Evolutionary conservation across 2,329 filamentous ascomycete genomes (phyloP).

Genomic region (Rhinocladiella similis): DNA sequence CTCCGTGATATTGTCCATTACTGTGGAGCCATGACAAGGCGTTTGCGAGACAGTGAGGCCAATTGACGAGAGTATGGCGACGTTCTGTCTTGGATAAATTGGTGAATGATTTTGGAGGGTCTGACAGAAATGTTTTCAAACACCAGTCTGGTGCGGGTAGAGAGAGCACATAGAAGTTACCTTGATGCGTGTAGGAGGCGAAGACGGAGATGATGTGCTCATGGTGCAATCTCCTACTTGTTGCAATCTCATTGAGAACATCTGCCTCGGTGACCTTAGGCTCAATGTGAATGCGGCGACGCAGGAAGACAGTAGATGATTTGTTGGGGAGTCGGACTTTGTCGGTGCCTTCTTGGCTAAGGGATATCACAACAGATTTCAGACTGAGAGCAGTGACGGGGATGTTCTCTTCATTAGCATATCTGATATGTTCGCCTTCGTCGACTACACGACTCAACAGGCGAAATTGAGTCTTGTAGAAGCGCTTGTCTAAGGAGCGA

Average conservation of each 20-base stretch:
- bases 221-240: constrained; percentile 41
- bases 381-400: constrained; percentile 57
- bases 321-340: constrained; percentile 39
- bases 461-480: constrained; percentile 61
- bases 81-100: constrained; percentile 42
- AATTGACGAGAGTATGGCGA: constrained; percentile 44
- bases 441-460: constrained; percentile 57
- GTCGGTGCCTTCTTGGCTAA: constrained; percentile 41
- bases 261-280: constrained; percentile 42
- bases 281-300: constrained; percentile 40
- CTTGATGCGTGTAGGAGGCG: constrained; percentile 45
- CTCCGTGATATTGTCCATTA: constrained; percentile 55
- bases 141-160: constrained; percentile 42
- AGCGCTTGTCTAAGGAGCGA: constrained; percentile 54
- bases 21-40: constrained; percentile 59
- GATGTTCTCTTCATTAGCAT: constrained; percentile 59
- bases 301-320: constrained; percentile 34
- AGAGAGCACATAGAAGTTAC: constrained; percentile 45
- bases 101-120: constrained; percentile 44
- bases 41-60: constrained; percentile 54
- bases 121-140: constrained; percentile 44
- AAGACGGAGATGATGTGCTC: constrained; percentile 47
- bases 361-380: constrained; percentile 39
- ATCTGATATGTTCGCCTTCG: constrained; percentile 59
- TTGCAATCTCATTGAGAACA: constrained; percentile 41